These are phyloP conservation scores for Theobroma grandiflorum DNA, from an alignment of 441 rosid genomes.

Conservation along the genomic window DNA sequence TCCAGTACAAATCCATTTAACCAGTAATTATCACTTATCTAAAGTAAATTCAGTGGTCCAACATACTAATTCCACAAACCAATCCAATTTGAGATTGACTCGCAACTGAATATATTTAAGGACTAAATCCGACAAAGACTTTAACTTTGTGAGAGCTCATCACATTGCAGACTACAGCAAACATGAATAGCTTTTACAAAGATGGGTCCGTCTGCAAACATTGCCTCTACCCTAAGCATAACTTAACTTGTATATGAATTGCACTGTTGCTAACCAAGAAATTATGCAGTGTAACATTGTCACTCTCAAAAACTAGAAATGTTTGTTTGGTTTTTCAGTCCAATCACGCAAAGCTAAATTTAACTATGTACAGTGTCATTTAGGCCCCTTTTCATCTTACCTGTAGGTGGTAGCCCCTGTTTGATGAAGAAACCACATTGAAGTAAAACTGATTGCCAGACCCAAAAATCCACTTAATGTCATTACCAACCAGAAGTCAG, in stretches of 20 bases:
- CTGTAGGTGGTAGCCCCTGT: constrained; percentile 99
- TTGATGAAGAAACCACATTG: constrained; percentile 99
- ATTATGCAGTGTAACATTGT: background rate
- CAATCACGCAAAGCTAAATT: background rate
- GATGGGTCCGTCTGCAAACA: background rate
- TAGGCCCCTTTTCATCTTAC: constrained; percentile 42
- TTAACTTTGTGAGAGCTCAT: background rate
- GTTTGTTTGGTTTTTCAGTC: background rate
- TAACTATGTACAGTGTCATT: background rate
- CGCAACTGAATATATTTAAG: background rate
- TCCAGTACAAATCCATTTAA: background rate
- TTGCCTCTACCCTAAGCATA: background rate
- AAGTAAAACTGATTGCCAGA: constrained; percentile 96
- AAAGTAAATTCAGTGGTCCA: background rate
- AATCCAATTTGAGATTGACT: background rate
- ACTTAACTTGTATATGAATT: background rate
- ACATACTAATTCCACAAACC: constrained; percentile 12
- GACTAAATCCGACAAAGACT: background rate
- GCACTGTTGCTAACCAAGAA: background rate
- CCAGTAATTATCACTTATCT: background rate
- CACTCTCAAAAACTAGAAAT: constrained; percentile 4
- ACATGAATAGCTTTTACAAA: background rate
- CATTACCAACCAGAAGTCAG: constrained; percentile 86
- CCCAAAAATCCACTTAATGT: constrained; percentile 95
- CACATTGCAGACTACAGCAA: background rate